A percentile compares a stretch with the other conserved stretches of the same genome.
These are phyloP conservation scores for Yamadazyma paraphyllophila DNA, from an alignment of 805 yeast genomes.

Conservation along the genomic window DNA sequence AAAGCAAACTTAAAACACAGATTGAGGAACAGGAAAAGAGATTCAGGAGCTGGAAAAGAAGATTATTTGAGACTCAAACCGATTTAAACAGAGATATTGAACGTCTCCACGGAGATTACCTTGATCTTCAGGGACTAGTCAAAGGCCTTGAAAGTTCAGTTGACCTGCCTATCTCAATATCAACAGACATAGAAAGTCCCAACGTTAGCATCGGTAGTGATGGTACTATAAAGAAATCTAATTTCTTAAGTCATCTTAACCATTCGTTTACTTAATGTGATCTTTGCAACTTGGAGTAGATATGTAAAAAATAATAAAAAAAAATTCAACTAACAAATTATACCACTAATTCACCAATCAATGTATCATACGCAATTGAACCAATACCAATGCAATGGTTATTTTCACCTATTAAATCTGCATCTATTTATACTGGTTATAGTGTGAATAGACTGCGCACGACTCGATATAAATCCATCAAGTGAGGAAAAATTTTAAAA, in stretches of 20 bases:
- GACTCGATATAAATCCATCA: not conserved
- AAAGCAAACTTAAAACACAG: conserved; percentile 41
- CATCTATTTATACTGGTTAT: no score
- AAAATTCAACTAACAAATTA: not conserved
- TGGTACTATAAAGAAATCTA: not conserved
- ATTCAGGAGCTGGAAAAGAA: conserved; percentile 62
- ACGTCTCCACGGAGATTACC: conserved; percentile 18
- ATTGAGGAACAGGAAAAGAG: conserved; percentile 46
- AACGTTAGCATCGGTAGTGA: not conserved
- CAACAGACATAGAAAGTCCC: not conserved
- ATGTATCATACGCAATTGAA: not conserved
- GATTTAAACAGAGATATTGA: conserved; percentile 55
- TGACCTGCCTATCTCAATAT: not conserved
- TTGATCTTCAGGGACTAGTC: conserved; percentile 31
- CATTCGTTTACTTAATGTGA: not conserved
- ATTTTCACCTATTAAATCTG: not conserved
- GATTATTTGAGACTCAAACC: conserved; percentile 54
- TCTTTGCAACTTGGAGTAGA: not conserved
- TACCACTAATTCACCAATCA: not conserved
- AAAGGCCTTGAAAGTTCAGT: conserved; percentile 6
- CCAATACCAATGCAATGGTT: no score
- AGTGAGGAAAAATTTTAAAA: not conserved
- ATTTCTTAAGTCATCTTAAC: not conserved
- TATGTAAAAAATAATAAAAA: not conserved
- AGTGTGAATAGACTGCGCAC: not conserved